These are phyloP conservation scores for Fusarium sp. DNA, from an alignment of 2,329 filamentous ascomycete species.

Conservation along the genomic window DNA sequence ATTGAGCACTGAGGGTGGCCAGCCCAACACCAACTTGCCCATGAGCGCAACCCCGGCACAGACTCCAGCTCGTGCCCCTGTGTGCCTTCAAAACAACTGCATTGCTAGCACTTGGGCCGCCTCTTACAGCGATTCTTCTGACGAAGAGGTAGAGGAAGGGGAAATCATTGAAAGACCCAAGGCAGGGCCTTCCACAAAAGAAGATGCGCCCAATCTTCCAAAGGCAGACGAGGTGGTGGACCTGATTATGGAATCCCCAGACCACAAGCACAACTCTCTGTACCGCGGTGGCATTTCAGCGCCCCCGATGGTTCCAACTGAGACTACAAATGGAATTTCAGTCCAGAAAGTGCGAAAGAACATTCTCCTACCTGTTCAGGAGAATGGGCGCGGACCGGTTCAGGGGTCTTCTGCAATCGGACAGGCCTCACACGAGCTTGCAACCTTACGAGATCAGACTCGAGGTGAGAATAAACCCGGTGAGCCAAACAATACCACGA, in stretches of 20 bases:
- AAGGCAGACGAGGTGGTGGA: slow-evolving; percentile 18
- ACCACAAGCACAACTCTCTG: not conserved
- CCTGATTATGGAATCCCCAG: slow-evolving; percentile 10
- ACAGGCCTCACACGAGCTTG: not conserved
- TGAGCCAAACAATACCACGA: not conserved
- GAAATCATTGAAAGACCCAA: not conserved
- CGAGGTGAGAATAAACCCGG: slow-evolving; percentile 21
- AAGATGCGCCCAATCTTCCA: not conserved
- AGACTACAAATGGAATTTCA: not conserved
- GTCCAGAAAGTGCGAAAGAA: not conserved
- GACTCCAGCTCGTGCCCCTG: not conserved
- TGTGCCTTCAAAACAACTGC: not conserved
- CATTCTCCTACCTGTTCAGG: not conserved
- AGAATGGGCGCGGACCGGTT: not conserved
- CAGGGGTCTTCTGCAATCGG: not conserved
- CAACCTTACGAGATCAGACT: not conserved
- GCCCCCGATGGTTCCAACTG: not conserved
- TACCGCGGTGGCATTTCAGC: not conserved
- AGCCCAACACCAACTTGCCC: not conserved
- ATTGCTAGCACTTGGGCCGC: slow-evolving; percentile 37
- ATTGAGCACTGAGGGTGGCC: not conserved
- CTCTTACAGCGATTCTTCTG: slow-evolving; percentile 15
- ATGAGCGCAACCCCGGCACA: not conserved
- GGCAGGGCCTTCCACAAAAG: not conserved
- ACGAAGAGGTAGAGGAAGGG: slow-evolving; percentile 3